Base-by-base conservation (phyloP, 1,139 yeast species). In the Nakaseomyces nivariensis region DNA sequence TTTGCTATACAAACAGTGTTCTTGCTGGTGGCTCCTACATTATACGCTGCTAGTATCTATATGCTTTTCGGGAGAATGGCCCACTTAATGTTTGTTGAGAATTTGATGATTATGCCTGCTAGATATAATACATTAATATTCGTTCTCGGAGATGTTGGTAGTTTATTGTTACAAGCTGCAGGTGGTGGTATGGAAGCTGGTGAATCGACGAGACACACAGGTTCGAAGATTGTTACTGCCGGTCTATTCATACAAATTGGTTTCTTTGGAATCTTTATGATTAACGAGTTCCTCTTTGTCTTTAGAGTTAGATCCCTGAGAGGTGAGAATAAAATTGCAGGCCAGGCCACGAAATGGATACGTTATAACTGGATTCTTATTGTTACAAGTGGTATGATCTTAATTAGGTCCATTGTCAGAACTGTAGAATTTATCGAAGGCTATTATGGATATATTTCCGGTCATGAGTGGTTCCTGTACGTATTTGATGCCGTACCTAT, bases 21-120 rank as follows among this genome's bases (percentile, higher is more conserved):
- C 29, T 55, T 73, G 32, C 61, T 74, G 45, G 60, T 75, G 29
- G 74, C 78, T 0, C 78, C 79, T 3, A 66, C 74, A 1, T 59
- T 75, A 43, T 67, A 67, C 51, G 74, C 77, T 0, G 78, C 76
- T 1, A 61, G 76, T 1, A 66, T 73, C 44, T 75, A 74, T 57
- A 74, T 75, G 77, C 47, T 66, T 2, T 68, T 74, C 49, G 74
- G 73, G 22, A 62, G 72, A 46, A 51, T 74, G 48, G 56, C 72
- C 17, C 54, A 52, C 27, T 48, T 57, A 17, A 50, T 71, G 48
- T 57, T 59, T 33, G 69, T 70, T 22, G 64, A 64, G 42, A 48
- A 55, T 4, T 52, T 60, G 40, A 66, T 70, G 38, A 52, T 71
- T 4, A 61, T 73, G 47, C 66, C 68, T 3, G 52, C 66, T 3